These are phyloP conservation scores for Diversispora eburnea DNA, from an alignment of 192 early-diverging fungal genomes.

Conservation along the genomic window DNA sequence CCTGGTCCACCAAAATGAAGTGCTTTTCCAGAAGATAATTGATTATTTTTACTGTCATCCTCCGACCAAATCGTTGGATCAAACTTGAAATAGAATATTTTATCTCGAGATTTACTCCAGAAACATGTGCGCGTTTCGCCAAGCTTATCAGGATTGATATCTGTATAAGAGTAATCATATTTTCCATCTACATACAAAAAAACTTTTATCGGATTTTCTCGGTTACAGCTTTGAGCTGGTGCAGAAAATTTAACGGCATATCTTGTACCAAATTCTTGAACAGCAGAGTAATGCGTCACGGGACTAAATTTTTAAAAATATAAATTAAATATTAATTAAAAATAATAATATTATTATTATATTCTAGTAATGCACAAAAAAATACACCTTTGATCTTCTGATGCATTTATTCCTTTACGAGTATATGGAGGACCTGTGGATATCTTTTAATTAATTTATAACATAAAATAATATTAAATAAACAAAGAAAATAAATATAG, in stretches of 20 bases:
- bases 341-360: neutral
- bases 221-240: neutral
- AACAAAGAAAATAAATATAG: neutral
- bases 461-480: neutral
- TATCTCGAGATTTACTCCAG: conserved; percentile 16
- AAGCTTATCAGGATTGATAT: conserved; percentile 1
- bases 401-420: neutral
- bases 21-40: neutral
- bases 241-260: conserved; percentile 3
- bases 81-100: conserved; percentile 12
- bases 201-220: neutral
- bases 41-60: neutral
- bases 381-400: neutral
- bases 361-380: neutral
- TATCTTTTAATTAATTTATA: neutral
- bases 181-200: conserved; percentile 17
- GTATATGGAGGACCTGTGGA: neutral
- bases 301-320: neutral
- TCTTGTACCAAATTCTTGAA: conserved; percentile 10
- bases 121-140: neutral
- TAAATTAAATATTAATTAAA: neutral
- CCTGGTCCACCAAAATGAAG: neutral
- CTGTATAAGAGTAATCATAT: conserved; percentile 13
- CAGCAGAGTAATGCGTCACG: neutral
- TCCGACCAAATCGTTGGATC: conserved; percentile 5